Conservation (phyloP, 352 stramenopile species). For the Globisporangium cystogenes region DNA sequence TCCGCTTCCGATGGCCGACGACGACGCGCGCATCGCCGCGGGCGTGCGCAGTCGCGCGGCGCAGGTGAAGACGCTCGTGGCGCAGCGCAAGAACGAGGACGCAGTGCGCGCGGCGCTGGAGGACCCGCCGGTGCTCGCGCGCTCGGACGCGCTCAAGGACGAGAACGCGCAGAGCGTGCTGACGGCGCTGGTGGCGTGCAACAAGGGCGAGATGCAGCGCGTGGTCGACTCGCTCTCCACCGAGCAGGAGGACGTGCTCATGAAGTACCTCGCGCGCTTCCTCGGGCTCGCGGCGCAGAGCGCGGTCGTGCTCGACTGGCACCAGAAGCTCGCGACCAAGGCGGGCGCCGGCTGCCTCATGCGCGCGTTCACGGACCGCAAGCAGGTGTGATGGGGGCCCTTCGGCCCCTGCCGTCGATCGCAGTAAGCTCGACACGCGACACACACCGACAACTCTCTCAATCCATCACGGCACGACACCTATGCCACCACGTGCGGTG, state of each 20-base stretch:
- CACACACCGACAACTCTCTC: neutral
- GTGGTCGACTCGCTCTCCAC: slow-evolving; percentile 65
- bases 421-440: neutral
- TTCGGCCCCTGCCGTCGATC: too few species aligned
- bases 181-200: slow-evolving; percentile 66
- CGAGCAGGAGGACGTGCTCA: slow-evolving; percentile 73
- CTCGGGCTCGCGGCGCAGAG: slow-evolving; percentile 71
- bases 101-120: slow-evolving; percentile 67
- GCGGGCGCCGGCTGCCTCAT: slow-evolving; percentile 86
- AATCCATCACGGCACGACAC: neutral
- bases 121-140: slow-evolving; percentile 62
- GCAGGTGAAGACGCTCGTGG: slow-evolving; percentile 66
- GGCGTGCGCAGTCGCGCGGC: slow-evolving; percentile 52
- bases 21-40: slow-evolving; percentile 46
- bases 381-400: slow-evolving; percentile 57
- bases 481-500: too few species aligned
- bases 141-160: slow-evolving; percentile 57
- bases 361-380: slow-evolving; percentile 83
- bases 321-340: slow-evolving; percentile 81
- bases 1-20: slow-evolving; percentile 32
- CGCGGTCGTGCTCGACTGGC: slow-evolving; percentile 82
- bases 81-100: slow-evolving; percentile 78
- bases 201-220: slow-evolving; percentile 86
- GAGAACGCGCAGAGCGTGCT: slow-evolving; percentile 81
- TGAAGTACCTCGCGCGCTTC: slow-evolving; percentile 89